Conservation (phyloP, 2,329 filamentous ascomycete genomes). For the Boeremia exigua region DNA sequence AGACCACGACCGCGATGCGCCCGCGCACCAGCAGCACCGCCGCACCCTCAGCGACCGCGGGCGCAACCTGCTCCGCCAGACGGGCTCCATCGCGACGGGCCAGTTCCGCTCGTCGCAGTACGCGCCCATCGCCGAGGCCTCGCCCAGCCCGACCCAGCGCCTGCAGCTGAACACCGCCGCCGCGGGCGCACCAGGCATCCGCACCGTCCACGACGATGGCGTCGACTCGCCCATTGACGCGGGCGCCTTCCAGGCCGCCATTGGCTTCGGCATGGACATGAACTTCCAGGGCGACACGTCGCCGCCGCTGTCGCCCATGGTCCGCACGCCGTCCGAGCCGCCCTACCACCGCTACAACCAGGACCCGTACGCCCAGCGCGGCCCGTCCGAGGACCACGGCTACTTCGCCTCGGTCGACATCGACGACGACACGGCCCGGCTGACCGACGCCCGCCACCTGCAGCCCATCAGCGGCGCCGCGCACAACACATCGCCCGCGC, state of each 20-base stretch:
- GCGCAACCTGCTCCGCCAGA: slow-evolving; percentile 54
- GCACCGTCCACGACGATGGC: slow-evolving; percentile 42
- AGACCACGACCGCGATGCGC: slow-evolving; percentile 23
- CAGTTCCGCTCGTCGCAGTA: slow-evolving; percentile 54
- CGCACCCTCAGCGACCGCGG: slow-evolving; percentile 57
- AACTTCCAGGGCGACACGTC: slow-evolving; percentile 52
- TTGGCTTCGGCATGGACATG: slow-evolving; percentile 55
- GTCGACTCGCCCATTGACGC: slow-evolving; percentile 52
- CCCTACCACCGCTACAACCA: slow-evolving; percentile 52
- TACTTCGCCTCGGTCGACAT: slow-evolving; percentile 57
- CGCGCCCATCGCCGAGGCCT: slow-evolving; percentile 60
- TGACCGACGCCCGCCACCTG: slow-evolving; percentile 63
- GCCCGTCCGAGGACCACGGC: slow-evolving; percentile 59
- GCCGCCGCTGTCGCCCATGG: slow-evolving; percentile 25
- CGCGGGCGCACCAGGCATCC: slow-evolving; percentile 32
- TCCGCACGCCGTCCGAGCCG: slow-evolving; percentile 48
- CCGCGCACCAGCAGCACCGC: slow-evolving; percentile 44
- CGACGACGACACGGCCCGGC: slow-evolving; percentile 64
- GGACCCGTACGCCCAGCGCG: slow-evolving; percentile 44
- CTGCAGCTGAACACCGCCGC: slow-evolving; percentile 48
- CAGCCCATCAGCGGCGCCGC: slow-evolving; percentile 62
- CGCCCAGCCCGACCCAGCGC: slow-evolving; percentile 55
- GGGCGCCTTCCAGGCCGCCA: slow-evolving; percentile 57
- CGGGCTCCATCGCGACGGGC: slow-evolving; percentile 51
- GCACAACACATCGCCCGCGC: slow-evolving; percentile 42